phyloP scores from a whole-genome alignment of 306 rosid species.

The Quercus agrifolia region DNA sequence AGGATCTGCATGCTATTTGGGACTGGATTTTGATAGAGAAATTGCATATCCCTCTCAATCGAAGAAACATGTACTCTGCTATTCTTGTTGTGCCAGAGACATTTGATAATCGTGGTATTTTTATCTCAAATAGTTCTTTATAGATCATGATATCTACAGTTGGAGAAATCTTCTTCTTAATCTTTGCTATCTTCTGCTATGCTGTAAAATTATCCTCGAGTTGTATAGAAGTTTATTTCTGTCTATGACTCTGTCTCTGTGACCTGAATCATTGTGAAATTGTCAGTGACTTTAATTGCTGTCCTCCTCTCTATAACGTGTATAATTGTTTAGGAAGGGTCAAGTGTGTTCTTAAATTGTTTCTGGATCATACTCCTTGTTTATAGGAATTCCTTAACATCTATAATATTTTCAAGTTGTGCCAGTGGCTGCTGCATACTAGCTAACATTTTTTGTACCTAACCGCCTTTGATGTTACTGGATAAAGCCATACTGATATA shows the following conservation, averaged over 20 bases:
- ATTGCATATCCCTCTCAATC: constrained; percentile 66
- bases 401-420: background rate
- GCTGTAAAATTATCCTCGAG: background rate
- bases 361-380: background rate
- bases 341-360: background rate
- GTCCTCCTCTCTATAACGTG: background rate
- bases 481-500: background rate
- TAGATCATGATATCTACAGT: background rate
- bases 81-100: constrained; percentile 85
- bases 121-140: constrained; percentile 9
- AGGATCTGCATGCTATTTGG: constrained; percentile 85
- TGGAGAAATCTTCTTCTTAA: background rate
- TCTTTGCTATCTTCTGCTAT: background rate
- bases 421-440: background rate
- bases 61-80: constrained; percentile 81
- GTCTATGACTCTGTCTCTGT: no score
- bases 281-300: no score
- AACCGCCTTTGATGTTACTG: background rate
- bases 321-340: background rate
- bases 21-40: constrained; percentile 86
- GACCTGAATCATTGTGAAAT: no score
- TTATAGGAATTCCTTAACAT: background rate
- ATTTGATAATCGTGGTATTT: constrained; percentile 85
- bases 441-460: background rate
- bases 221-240: no score